Evolutionary conservation across 768 basidiomycete species (phyloP).

Genomic region (Mycena pura): DNA sequence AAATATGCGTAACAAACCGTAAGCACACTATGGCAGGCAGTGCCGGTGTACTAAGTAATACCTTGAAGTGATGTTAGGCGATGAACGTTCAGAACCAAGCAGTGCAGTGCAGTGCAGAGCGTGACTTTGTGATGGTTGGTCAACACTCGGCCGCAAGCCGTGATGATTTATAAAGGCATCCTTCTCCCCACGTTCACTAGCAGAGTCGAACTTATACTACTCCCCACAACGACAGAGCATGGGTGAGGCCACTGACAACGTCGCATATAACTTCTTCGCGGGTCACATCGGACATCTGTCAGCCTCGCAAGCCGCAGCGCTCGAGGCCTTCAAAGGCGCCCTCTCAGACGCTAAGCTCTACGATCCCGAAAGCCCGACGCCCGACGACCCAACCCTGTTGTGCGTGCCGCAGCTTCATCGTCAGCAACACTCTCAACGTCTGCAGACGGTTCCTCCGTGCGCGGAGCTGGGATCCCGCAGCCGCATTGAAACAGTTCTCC

Average conservation of each 20-base stretch:
- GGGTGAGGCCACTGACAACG: conserved; percentile 1
- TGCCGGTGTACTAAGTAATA: too few species aligned
- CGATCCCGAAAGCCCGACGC: conserved; percentile 48
- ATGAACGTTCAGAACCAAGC: too few species aligned
- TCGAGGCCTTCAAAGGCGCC: conserved; percentile 60
- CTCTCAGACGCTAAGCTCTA: conserved; percentile 62
- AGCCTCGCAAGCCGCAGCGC: conserved; percentile 50
- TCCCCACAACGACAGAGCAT: too few species aligned
- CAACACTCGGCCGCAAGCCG: too few species aligned
- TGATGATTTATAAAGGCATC: too few species aligned
- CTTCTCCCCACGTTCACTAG: too few species aligned
- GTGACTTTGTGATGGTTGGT: too few species aligned
- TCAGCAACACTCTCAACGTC: not conserved
- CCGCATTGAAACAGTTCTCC: conserved; percentile 75
- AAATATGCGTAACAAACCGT: too few species aligned
- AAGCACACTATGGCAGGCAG: too few species aligned
- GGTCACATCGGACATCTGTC: conserved; percentile 65
- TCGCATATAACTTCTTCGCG: conserved; percentile 36
- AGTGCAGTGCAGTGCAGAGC: too few species aligned
- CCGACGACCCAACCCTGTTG: conserved; percentile 74
- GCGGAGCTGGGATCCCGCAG: conserved; percentile 64
- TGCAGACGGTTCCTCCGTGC: conserved; percentile 87
- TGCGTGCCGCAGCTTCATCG: conserved; percentile 42
- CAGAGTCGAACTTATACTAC: too few species aligned
- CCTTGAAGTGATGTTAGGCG: too few species aligned